Evolutionary conservation across 1,139 yeast species (phyloP), one percentile per base, ranked within the genome.

Genomic region (Candida sp.): DNA sequence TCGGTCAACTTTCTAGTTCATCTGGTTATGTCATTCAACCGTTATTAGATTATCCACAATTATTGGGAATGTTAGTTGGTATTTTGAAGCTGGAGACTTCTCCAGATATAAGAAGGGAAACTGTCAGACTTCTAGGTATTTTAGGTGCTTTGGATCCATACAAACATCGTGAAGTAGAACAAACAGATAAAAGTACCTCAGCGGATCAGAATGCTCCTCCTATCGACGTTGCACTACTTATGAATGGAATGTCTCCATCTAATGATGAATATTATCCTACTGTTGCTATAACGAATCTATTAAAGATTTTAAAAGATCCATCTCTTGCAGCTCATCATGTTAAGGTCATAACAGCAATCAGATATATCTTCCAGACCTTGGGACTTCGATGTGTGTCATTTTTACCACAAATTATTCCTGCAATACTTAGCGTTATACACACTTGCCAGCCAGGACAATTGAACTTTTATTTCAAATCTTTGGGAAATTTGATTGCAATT

Each of bases 1-100:
- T 95, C 44, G 97, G 97, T 2, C 96, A 91, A 56, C 68, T 95
- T 33, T 83, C 98, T 0, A 81, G 93, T 15, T 86, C 96, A 2
- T 84, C 97, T 0, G 97, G 98, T 1, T 93, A 93, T 60, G 99
- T 93, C n/a, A 90, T 95, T 35, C 95, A 90, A 46, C 99, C 99
- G 1, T 73, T 90, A 40, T 66, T 91, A 33, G 97, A 91, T 50
- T 91, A 90, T 57, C 99, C 99, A 1, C 93, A 88, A 54, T 70
- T 95, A 25, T 68, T 93, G 35, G 91, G 95, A 6, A 81, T 88
- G 64, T 69, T 93, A 34, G 89, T 91, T 4, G 84, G 82, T 39
- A 89, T 93, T 36, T 69, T 93, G 47, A 87, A 86, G 51, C 82
- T 90, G 50, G 97, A 90, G 54, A 80, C 84, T 11, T 82, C 95